These are phyloP conservation scores for Pseudogymnoascus sp. DNA, from an alignment of 2,329 filamentous ascomycete species.

Conservation along the genomic window DNA sequence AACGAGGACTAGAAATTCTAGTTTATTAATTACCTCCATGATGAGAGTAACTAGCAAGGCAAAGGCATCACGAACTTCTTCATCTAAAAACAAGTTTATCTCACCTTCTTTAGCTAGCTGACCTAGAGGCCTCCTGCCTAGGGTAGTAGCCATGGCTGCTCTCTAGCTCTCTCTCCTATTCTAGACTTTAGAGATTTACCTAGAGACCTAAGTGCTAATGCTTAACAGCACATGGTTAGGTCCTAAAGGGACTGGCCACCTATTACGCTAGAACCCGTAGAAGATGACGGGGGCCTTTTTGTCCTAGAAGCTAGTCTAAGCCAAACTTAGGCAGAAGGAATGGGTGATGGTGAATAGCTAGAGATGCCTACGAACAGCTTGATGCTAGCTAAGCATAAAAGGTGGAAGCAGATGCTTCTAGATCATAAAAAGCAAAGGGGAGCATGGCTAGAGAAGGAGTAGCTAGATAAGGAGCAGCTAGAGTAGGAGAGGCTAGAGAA, in stretches of 20 bases:
- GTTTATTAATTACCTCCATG: conserved; percentile 15
- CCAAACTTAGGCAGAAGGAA: not conserved
- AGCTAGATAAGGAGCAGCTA: not conserved
- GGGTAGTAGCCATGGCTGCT: not conserved
- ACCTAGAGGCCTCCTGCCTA: not conserved
- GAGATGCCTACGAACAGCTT: not conserved
- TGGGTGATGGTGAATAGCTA: not conserved
- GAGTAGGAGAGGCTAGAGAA: not conserved
- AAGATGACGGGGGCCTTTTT: not conserved
- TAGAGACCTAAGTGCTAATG: not conserved
- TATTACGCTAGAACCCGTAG: not conserved
- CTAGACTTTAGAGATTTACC: not conserved
- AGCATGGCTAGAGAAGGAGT: not conserved
- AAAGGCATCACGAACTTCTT: conserved; percentile 16
- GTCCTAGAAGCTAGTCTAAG: not conserved
- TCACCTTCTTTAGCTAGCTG: conserved; percentile 15
- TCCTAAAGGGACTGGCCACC: not conserved
- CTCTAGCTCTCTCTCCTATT: not conserved
- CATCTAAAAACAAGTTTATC: conserved; percentile 14
- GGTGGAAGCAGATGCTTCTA: not conserved
- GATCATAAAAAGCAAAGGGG: not conserved
- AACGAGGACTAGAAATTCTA: conserved; percentile 13
- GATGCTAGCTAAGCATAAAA: not conserved
- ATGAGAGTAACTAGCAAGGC: conserved; percentile 8
- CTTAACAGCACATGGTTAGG: not conserved